phyloP scores from a whole-genome alignment of 768 basidiomycete species.

The Dendrothele bispora region DNA sequence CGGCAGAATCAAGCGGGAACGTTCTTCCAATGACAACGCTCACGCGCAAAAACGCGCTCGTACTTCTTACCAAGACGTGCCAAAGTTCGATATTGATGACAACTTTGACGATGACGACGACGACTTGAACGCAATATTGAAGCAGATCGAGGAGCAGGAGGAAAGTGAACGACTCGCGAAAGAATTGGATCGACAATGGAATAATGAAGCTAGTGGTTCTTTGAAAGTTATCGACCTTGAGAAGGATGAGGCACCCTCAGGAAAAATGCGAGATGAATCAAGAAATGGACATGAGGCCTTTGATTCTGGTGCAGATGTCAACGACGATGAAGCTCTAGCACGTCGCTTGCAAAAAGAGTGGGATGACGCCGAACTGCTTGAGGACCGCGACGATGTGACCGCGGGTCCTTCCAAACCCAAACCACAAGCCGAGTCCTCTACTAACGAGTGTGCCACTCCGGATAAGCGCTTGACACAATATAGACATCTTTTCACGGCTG shows the following conservation, averaged over 20 bases:
- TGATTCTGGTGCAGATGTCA: too few species aligned
- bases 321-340: conserved; percentile 11
- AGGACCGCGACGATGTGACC: too few species aligned
- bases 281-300: conserved; percentile 15
- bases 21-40: too few species aligned
- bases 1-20: too few species aligned
- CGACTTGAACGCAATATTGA: conserved; percentile 38
- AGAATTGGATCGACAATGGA: conserved; percentile 31
- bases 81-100: conserved; percentile 29
- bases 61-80: too few species aligned
- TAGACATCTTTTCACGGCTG: conserved; percentile 34
- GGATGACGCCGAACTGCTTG: not conserved
- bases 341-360: conserved; percentile 2
- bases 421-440: not conserved
- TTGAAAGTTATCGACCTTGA: conserved; percentile 18
- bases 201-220: conserved; percentile 8
- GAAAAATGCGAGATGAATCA: conserved; percentile 42
- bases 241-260: conserved; percentile 38
- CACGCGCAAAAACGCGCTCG: conserved; percentile 20
- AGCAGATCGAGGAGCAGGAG: conserved; percentile 42
- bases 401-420: too few species aligned
- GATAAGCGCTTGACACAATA: conserved; percentile 32
- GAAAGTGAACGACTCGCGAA: conserved; percentile 40
- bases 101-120: conserved; percentile 38
- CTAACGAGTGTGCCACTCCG: conserved; percentile 17